A percentile compares a stretch with the other conserved stretches of the same genome.
These are phyloP conservation scores for Fusarium sp. DNA, from an alignment of 2,329 filamentous ascomycete species.

Conservation along the genomic window DNA sequence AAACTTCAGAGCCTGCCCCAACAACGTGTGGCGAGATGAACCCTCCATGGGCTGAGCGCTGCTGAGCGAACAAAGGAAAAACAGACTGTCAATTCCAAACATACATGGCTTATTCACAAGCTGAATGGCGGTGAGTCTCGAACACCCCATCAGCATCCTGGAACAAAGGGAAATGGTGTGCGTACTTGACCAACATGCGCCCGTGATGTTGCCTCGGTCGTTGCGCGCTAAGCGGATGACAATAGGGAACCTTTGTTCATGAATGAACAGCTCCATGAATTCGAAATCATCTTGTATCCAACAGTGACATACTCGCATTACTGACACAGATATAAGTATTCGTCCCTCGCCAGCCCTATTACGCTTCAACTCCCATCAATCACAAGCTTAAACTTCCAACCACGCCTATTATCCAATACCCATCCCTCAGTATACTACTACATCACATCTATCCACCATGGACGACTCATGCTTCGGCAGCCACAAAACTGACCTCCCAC, in stretches of 20 bases:
- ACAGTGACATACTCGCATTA: not conserved
- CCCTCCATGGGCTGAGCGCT: not conserved
- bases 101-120: not conserved
- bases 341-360: not conserved
- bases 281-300: not conserved
- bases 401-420: not conserved
- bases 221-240: not conserved
- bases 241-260: not conserved
- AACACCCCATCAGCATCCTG: not conserved
- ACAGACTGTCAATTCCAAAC: not conserved
- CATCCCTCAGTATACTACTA: not conserved
- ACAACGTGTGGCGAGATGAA: not conserved
- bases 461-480: not conserved
- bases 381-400: not conserved
- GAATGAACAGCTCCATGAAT: too few species aligned
- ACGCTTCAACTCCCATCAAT: not conserved
- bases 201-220: not conserved
- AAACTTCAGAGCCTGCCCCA: not conserved
- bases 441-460: not conserved
- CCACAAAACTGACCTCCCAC: too few species aligned
- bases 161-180: not conserved
- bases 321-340: not conserved
- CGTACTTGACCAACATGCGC: not conserved
- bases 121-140: not conserved
- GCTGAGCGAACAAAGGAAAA: not conserved